Percentiles rank a stretch among this genome's conserved stretches.
Conservation (phyloP, 768 basidiomycete species). For the Auricularia sp. region DNA sequence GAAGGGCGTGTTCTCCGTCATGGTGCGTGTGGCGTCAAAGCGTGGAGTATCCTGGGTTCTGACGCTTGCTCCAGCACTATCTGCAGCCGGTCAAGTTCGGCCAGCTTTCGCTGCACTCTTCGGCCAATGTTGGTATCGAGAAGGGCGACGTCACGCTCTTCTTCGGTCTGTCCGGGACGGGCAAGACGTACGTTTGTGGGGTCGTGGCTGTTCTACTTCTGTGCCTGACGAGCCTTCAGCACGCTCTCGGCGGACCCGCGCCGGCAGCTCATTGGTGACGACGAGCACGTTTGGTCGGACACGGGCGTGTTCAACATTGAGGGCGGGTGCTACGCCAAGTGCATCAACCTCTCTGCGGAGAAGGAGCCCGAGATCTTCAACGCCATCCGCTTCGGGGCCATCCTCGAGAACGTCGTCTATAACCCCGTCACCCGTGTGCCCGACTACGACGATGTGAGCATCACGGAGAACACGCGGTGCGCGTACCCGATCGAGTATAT, state of each 20-base stretch:
- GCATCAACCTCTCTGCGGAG: constrained; percentile 89
- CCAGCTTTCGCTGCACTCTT: constrained; percentile 94
- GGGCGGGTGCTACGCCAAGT: constrained; percentile 98
- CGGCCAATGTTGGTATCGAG: constrained; percentile 88
- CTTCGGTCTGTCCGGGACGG: constrained; percentile 97
- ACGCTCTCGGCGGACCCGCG: constrained; percentile 94
- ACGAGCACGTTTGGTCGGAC: constrained; percentile 99
- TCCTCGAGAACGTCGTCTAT: constrained; percentile 99
- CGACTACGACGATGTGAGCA: constrained; percentile 92
- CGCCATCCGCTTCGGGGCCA: constrained; percentile 90
- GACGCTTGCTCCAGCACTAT: constrained; percentile 54
- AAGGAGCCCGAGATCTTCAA: constrained; percentile 98
- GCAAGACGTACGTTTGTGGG: constrained; percentile 56
- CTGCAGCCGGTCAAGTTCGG: constrained; percentile 98
- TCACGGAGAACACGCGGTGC: constrained; percentile 99
- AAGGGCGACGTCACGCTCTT: constrained; percentile 92
- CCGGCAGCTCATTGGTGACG: constrained; percentile 92
- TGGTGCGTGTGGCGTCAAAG: constrained; percentile 39
- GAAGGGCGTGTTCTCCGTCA: constrained; percentile 99
- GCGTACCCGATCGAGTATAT: constrained; percentile 99
- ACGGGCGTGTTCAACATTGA: constrained; percentile 99
- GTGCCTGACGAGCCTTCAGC: constrained; percentile 7
- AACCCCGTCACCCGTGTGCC: constrained; percentile 69
- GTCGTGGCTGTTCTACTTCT: not conserved
- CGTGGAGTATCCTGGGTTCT: too few species aligned